Percentiles rank a stretch among this genome's conserved stretches.
Conservation (phyloP, 2,329 filamentous ascomycete genomes). For the Huntiella moniliformis region DNA sequence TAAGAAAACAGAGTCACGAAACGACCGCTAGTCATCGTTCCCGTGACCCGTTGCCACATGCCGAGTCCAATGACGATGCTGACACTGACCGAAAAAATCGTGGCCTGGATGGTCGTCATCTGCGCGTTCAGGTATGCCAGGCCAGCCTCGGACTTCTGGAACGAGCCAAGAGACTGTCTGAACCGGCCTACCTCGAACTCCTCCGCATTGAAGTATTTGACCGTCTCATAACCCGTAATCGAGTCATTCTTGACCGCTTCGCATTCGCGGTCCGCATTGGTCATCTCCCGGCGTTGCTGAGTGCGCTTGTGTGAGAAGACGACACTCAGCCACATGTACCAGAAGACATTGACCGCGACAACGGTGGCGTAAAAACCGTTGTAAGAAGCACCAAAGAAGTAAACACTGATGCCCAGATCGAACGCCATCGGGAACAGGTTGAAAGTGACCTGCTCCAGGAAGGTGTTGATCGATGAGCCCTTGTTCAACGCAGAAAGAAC, state of each 20-base stretch:
- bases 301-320: constrained; percentile 87
- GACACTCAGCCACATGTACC: constrained; percentile 91
- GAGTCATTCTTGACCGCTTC: constrained; percentile 98
- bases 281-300: constrained; percentile 81
- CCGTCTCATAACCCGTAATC: constrained; percentile 93
- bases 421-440: constrained; percentile 89
- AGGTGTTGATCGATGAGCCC: constrained; percentile 86
- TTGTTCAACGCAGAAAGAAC: constrained; percentile 92
- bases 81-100: constrained; percentile 62
- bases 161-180: constrained; percentile 47
- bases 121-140: constrained; percentile 59
- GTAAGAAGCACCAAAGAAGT: constrained; percentile 59
- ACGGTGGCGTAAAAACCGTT: constrained; percentile 47
- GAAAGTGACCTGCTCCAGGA: constrained; percentile 91
- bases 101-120: constrained; percentile 65
- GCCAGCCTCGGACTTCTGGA: constrained; percentile 56
- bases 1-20: constrained; percentile 61
- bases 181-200: constrained; percentile 61
- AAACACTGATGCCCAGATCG: constrained; percentile 70
- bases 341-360: constrained; percentile 78
- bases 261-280: constrained; percentile 83
- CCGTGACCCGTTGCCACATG: constrained; percentile 56
- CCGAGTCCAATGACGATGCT: constrained; percentile 54
- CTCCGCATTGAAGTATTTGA: constrained; percentile 81
- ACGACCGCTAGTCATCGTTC: constrained; percentile 45